Conservation (phyloP, 306 rosid genomes). For the Lathyrus tuberosus region DNA sequence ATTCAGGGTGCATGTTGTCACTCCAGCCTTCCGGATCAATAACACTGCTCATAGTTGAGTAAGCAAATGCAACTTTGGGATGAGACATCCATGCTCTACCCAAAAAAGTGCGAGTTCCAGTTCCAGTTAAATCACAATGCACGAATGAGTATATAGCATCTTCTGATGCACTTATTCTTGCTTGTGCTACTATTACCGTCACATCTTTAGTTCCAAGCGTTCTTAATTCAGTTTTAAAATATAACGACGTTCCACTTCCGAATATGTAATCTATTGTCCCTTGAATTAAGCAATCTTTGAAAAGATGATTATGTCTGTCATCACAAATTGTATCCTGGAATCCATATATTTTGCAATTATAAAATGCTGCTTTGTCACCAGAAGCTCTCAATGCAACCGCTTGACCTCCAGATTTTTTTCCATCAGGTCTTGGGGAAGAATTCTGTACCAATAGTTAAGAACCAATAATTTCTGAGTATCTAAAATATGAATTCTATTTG, state of each 20-base stretch:
- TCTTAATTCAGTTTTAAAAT: conserved; percentile 3
- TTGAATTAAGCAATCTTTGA: conserved; percentile 31
- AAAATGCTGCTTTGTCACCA: conserved; percentile 37
- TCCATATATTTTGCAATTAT: neutral
- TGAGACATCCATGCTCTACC: conserved; percentile 63
- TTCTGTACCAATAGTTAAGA: conserved; percentile 4
- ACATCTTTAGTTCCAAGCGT: neutral
- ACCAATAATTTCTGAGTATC: too few relatives aligned
- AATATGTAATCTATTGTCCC: conserved; percentile 27
- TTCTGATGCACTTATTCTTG: conserved; percentile 32
- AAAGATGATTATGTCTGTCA: conserved; percentile 18
- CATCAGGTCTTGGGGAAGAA: conserved; percentile 21
- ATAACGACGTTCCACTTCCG: conserved; percentile 31
- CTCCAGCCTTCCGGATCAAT: conserved; percentile 52
- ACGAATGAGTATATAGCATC: conserved; percentile 52
- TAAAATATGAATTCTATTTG: neutral
- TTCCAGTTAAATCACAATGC: conserved; percentile 53
- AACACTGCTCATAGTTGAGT: conserved; percentile 37
- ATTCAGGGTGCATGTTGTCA: neutral
- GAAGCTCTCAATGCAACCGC: conserved; percentile 29
- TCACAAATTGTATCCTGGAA: conserved; percentile 34
- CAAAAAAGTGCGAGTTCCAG: conserved; percentile 39
- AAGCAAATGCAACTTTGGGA: conserved; percentile 51
- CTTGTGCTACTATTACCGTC: conserved; percentile 49
- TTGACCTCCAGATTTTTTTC: conserved; percentile 1